Base-by-base conservation (phyloP, 441 rosid species). In the Metrosideros polymorpha region DNA sequence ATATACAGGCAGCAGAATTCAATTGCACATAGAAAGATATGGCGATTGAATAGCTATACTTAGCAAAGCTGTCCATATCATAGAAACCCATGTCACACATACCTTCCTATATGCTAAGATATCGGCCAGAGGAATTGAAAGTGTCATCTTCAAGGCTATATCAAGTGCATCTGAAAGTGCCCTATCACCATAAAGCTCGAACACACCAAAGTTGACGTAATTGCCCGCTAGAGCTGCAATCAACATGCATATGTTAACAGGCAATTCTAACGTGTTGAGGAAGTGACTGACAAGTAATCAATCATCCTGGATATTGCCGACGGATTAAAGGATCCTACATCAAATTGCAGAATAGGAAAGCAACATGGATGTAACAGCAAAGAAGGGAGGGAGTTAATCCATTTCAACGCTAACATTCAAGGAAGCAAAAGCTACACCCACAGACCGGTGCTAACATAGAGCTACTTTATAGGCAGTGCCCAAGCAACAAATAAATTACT, bases 121-220 rank as follows among this genome's bases (percentile, higher is more conserved):
- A 92, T 98, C 99, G 85, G 99, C 93, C 90, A 96, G 88, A 87
- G 99, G 99, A 91, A 98, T 92, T 87, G 99, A 93, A 12, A 98
- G 87, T 39, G 93, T 91, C 99, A 97, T 91, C 95, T 97, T 97
- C 87, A 98, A 88, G 85, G 97, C 92, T 84, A 97, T 92, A 88
- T 98, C 98, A 90, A 98, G 98, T 85, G 97, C 99, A 92, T 97
- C 98, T 50, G 98, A 90, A 57, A 98, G 99, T 63, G 99, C 99
- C 91, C 94, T 96, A 91, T 98, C 99, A n/a, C 99, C 99, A 88
- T 98, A 98, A 30, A 98, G 94, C 91, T 97, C 99, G 89, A 98
- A 97, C 83, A 98, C 99, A 53, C 99, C 99, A 85, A 97, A 98
- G 91, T 98, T 98, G 89, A 95, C 97, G 89, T 97, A 97, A 88